Base-by-base conservation (phyloP, 495 filamentous ascomycete species). In the Annulohypoxylon bovei region DNA sequence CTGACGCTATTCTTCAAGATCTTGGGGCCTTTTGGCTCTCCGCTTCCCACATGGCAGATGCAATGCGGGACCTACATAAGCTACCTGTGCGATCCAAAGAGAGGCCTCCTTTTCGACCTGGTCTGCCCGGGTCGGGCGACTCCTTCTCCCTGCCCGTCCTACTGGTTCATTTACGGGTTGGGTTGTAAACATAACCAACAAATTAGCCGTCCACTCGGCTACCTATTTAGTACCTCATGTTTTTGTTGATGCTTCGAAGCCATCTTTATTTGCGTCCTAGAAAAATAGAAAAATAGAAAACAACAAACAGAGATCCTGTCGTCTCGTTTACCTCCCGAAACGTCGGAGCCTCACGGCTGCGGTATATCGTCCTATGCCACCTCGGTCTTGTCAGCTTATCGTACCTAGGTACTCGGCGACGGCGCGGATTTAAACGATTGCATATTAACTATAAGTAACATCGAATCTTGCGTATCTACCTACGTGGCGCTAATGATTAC, bases 91-190 rank as follows among this genome's bases (percentile, higher is more conserved):
- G 56, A 53, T 47, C 49, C 35, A 39, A 60, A 44, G 8, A 33
- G 54, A 25, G 65, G 35, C 64, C 69, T 72, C 35, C 44, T 61
- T 42, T 54, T 58, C 20, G 30, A 47, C 47, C 70, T 65, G 55
- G 42, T 25, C 60, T 55, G 65, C 60, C 55, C 60, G 56, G 22
- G 65, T 58, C 70, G 60, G 55, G 60, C 65, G 37, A 53, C 30
- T 65, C 27, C 6, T 37, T 58, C 8, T 16, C 50, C 37, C 32
- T 53, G 40, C 14, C 28, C 33, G 49, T 65, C 28, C 42, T 60
- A 72, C 70, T 68, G 70, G 70, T 28, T 58, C 65, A 53, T 68
- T 72, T 72, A 72, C 70, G 70, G 70, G 61, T 57, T 60, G 54
- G 60, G 53, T 53, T 52, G 55, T 61, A 47, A 72, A 72, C 61